phyloP scores from a whole-genome alignment of 2,329 filamentous ascomycete species.

The Cercospora sojina region DNA sequence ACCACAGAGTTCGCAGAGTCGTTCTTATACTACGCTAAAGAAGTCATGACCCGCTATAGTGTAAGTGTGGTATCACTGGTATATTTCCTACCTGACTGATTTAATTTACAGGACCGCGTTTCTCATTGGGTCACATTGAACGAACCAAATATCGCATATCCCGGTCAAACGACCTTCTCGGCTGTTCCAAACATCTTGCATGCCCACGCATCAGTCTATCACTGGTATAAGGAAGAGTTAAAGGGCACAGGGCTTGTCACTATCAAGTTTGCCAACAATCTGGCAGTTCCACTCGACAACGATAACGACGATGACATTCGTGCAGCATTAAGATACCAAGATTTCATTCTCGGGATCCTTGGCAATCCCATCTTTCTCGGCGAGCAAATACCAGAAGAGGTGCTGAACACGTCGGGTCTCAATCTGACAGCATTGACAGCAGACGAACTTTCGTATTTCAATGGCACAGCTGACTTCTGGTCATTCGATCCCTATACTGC shows the following conservation, averaged over 20 bases:
- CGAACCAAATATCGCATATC: constrained; percentile 37
- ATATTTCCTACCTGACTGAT: neutral
- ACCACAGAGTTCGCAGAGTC: constrained; percentile 36
- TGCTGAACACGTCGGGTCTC: constrained; percentile 47
- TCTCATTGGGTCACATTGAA: constrained; percentile 46
- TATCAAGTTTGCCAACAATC: constrained; percentile 48
- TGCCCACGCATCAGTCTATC: constrained; percentile 28
- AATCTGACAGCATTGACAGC: constrained; percentile 51
- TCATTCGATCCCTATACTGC: constrained; percentile 43
- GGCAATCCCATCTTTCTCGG: constrained; percentile 55
- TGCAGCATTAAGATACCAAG: constrained; percentile 48
- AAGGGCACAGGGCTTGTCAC: constrained; percentile 52
- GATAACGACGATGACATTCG: constrained; percentile 46
- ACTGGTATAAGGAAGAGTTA: constrained; percentile 56
- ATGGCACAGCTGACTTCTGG: constrained; percentile 38
- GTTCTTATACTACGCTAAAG: constrained; percentile 44
- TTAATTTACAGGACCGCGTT: neutral
- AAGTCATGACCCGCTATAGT: constrained; percentile 43
- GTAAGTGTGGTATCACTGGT: constrained; percentile 34
- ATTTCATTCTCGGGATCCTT: constrained; percentile 50
- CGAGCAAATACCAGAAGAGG: constrained; percentile 52
- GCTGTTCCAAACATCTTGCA: constrained; percentile 38
- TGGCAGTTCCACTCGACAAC: constrained; percentile 40
- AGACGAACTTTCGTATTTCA: constrained; percentile 44
- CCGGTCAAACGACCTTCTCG: constrained; percentile 20